Percentiles rank a stretch among this genome's conserved stretches.
Evolutionary conservation across 306 rosid genomes (phyloP).

Genomic region (Prunus salicina): DNA sequence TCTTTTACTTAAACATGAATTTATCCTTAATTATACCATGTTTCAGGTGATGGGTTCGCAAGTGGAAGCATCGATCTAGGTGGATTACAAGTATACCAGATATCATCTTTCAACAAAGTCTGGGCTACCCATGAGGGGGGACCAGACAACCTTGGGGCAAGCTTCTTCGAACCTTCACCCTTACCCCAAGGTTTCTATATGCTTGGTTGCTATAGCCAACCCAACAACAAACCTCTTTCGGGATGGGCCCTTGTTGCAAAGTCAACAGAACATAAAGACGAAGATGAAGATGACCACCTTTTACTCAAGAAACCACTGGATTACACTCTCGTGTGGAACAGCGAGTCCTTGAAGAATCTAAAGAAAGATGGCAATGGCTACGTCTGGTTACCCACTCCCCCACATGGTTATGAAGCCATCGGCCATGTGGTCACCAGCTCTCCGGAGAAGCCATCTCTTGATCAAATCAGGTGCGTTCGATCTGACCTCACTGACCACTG

Average conservation of each 20-base stretch:
- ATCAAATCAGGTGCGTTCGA: slow-evolving; percentile 54
- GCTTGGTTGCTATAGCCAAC: slow-evolving; percentile 64
- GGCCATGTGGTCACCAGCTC: slow-evolving; percentile 62
- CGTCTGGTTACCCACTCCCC: slow-evolving; percentile 67
- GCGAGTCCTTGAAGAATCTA: slow-evolving; percentile 28
- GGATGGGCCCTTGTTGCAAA: slow-evolving; percentile 69
- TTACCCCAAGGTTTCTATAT: slow-evolving; percentile 61
- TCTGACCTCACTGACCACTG: slow-evolving; percentile 60
- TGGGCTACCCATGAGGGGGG: slow-evolving; percentile 68
- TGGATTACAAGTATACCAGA: slow-evolving; percentile 50
- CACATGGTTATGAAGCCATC: slow-evolving; percentile 61
- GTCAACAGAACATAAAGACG: not conserved
- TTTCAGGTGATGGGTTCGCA: slow-evolving; percentile 52
- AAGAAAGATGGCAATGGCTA: slow-evolving; percentile 48
- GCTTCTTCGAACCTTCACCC: slow-evolving; percentile 65
- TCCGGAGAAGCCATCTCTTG: slow-evolving; percentile 51
- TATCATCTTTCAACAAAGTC: slow-evolving; percentile 51
- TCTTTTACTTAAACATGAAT: no score
- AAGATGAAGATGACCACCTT: not conserved
- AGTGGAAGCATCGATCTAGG: slow-evolving; percentile 64
- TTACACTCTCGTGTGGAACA: slow-evolving; percentile 64
- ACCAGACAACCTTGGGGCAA: slow-evolving; percentile 47
- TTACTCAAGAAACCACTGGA: slow-evolving; percentile 40
- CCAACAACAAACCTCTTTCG: slow-evolving; percentile 61
- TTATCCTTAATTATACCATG: no score